A percentile compares a stretch with the other conserved stretches of the same genome.
phyloP scores from a whole-genome alignment of 2,329 filamentous ascomycete species.

The Exophiala phaeomuriformis region DNA sequence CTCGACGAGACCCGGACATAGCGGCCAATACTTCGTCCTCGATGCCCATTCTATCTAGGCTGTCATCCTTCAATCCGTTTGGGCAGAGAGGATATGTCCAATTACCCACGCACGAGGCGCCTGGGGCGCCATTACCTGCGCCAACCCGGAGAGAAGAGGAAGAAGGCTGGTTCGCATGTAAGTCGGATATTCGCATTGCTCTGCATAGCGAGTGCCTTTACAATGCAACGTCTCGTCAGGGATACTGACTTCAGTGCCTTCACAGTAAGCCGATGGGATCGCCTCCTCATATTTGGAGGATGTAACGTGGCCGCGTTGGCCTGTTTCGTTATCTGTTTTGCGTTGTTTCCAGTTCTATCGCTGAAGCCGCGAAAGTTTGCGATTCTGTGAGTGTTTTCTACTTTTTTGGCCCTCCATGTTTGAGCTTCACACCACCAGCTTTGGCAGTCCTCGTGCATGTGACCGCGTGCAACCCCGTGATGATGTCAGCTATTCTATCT shows the following conservation, averaged over 20 bases:
- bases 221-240: neutral
- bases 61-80: constrained; percentile 85
- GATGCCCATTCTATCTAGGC: constrained; percentile 67
- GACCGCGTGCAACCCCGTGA: constrained; percentile 25
- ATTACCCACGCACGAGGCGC: constrained; percentile 74
- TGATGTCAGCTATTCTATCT: constrained; percentile 26
- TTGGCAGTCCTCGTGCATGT: constrained; percentile 19
- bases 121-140: constrained; percentile 79
- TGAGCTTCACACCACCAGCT: constrained; percentile 23
- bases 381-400: constrained; percentile 68
- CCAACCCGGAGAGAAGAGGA: constrained; percentile 83
- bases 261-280: constrained; percentile 93
- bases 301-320: constrained; percentile 84
- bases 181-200: constrained; percentile 44
- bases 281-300: constrained; percentile 80
- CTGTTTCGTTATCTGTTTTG: constrained; percentile 90
- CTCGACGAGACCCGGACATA: constrained; percentile 69
- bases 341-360: constrained; percentile 75
- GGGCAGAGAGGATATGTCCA: constrained; percentile 73
- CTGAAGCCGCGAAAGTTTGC: constrained; percentile 88
- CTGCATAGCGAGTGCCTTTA: constrained; percentile 1
- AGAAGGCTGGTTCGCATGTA: constrained; percentile 90
- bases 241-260: constrained; percentile 18
- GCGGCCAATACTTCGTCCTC: constrained; percentile 63
- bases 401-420: constrained; percentile 16